Conservation (phyloP, 2,329 filamentous ascomycete species). For the Verticillium tricorpus region DNA sequence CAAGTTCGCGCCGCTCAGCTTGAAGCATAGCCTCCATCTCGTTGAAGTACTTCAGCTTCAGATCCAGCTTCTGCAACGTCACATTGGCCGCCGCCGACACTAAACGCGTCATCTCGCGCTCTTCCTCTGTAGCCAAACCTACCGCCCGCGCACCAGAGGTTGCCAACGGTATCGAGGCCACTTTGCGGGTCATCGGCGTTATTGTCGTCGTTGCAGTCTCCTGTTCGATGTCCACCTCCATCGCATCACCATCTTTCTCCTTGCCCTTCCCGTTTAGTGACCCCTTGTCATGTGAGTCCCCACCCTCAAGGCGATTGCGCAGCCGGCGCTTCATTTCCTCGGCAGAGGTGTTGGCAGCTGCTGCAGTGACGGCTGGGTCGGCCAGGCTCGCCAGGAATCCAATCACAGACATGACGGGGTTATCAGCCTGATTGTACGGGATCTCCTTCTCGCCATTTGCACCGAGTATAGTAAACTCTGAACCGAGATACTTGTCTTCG, state of each 20-base stretch:
- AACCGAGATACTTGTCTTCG: constrained; percentile 92
- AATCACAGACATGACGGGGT: constrained; percentile 94
- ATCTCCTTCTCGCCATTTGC: constrained; percentile 55
- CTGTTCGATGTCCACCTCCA: constrained; percentile 59
- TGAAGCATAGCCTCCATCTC: constrained; percentile 93
- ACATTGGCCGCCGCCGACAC: constrained; percentile 90
- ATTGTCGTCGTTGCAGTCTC: constrained; percentile 45
- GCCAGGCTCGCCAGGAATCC: constrained; percentile 89
- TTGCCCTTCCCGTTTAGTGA: constrained; percentile 52
- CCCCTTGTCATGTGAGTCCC: constrained; percentile 6
- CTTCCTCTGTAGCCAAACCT: constrained; percentile 89
- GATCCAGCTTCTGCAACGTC: constrained; percentile 89
- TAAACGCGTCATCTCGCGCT: constrained; percentile 91
- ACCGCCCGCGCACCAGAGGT: constrained; percentile 81
- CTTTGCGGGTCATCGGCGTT: constrained; percentile 40
- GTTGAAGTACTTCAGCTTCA: constrained; percentile 93
- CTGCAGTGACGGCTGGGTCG: constrained; percentile 84
- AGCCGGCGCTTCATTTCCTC: constrained; percentile 80
- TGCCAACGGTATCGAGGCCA: constrained; percentile 74
- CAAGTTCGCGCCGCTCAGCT: constrained; percentile 87
- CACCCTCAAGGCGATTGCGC: constrained; percentile 68
- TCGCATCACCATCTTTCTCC: constrained; percentile 52
- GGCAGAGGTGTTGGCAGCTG: constrained; percentile 82
- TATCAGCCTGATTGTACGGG: constrained; percentile 89
- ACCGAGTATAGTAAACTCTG: constrained; percentile 51